phyloP scores from a whole-genome alignment of 805 yeast species.

The Priceomyces melissophilus region DNA sequence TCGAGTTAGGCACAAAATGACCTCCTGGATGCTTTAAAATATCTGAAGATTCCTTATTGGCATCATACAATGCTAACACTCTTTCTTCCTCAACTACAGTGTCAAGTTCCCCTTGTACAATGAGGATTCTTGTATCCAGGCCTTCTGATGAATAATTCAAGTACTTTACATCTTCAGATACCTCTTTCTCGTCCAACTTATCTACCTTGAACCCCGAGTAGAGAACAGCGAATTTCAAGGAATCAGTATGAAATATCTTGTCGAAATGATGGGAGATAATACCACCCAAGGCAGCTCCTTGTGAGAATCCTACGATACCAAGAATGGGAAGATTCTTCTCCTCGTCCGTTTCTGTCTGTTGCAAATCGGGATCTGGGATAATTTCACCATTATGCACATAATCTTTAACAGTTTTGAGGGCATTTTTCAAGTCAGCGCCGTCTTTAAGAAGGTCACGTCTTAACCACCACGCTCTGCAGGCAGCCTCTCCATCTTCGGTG shows the following conservation, averaged over 20 bases:
- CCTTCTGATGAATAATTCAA: slow-evolving; percentile 22
- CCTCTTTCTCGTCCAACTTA: slow-evolving; percentile 21
- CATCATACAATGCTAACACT: slow-evolving; percentile 52
- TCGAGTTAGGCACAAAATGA: slow-evolving; percentile 91
- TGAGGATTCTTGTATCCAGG: slow-evolving; percentile 43
- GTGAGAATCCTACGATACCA: slow-evolving; percentile 89
- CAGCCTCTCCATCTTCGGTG: slow-evolving; percentile 30
- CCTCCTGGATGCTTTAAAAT: slow-evolving; percentile 91
- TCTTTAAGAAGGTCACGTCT: slow-evolving; percentile 45
- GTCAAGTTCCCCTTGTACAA: slow-evolving; percentile 82
- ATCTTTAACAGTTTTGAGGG: slow-evolving; percentile 45
- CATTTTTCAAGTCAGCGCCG: slow-evolving; percentile 45
- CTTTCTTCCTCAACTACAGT: slow-evolving; percentile 78
- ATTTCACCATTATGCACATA: slow-evolving; percentile 58
- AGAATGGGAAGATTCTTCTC: slow-evolving; percentile 56
- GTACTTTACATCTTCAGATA: slow-evolving; percentile 21
- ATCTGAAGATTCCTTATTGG: slow-evolving; percentile 43
- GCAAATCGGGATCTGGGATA: slow-evolving; percentile 24
- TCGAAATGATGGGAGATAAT: slow-evolving; percentile 60
- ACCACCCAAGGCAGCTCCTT: slow-evolving; percentile 89
- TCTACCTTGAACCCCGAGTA: slow-evolving; percentile 59
- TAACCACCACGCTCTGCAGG: slow-evolving; percentile 74
- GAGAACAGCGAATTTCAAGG: slow-evolving; percentile 66
- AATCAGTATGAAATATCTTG: slow-evolving; percentile 43
- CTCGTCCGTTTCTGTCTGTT: slow-evolving; percentile 18